phyloP scores from a whole-genome alignment of 805 yeast species.

The Blastobotrys parvus region DNA sequence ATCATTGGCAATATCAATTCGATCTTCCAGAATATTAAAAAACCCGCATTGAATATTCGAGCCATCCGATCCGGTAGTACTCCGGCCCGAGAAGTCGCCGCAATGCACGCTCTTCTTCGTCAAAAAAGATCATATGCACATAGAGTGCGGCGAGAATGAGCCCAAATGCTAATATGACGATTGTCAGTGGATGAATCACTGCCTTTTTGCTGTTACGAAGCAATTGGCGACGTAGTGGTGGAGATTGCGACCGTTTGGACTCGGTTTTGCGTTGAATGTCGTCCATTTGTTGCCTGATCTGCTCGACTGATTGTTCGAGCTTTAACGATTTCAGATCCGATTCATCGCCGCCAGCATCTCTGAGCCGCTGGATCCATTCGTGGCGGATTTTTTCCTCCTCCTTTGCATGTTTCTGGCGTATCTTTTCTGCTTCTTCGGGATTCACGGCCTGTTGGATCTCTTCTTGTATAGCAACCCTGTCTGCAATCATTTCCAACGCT shows the following conservation, averaged over 20 bases:
- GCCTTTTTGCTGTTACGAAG: no score
- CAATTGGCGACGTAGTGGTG: neutral
- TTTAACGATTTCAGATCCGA: neutral
- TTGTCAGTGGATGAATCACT: neutral
- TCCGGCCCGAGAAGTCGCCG: constrained; percentile 2
- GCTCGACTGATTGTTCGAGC: neutral
- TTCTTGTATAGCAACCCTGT: constrained; percentile 12
- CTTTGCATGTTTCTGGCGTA: neutral
- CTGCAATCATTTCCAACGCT: constrained; percentile 12
- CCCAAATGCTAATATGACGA: neutral
- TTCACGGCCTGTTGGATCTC: neutral
- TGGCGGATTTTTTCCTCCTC: no score
- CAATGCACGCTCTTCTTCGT: neutral
- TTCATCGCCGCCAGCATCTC: neutral
- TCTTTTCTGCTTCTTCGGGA: neutral
- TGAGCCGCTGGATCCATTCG: neutral
- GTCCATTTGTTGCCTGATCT: neutral
- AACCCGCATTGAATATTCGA: constrained; percentile 5
- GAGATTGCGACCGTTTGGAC: no score
- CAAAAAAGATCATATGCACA: neutral
- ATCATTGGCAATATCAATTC: neutral
- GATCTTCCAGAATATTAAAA: neutral
- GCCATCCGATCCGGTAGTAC: constrained; percentile 3
- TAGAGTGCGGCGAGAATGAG: neutral
- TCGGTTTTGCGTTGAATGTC: neutral